phyloP scores from a whole-genome alignment of 1,139 yeast genomes.

The Barnettozyma hawaiiensis region DNA sequence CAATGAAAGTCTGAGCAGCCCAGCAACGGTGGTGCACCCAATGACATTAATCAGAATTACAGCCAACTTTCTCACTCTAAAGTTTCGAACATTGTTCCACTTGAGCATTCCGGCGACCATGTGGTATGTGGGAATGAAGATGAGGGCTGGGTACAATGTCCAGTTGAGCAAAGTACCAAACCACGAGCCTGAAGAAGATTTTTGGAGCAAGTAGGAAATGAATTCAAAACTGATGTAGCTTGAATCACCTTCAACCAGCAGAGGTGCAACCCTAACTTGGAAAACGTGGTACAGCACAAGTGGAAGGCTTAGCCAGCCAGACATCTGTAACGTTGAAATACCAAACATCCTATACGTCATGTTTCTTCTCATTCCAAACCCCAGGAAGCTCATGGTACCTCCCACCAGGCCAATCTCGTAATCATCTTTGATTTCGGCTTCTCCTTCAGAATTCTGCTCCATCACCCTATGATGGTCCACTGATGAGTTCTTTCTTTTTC shows the following conservation, averaged over 20 bases:
- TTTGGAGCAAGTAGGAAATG: constrained; percentile 40
- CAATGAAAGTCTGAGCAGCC: constrained; percentile 13
- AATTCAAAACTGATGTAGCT: constrained; percentile 51
- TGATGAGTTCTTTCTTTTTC: constrained; percentile 17
- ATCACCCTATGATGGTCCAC: constrained; percentile 21
- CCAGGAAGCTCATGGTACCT: constrained; percentile 41
- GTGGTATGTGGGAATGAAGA: constrained; percentile 35
- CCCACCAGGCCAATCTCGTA: constrained; percentile 58
- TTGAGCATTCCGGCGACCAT: constrained; percentile 35
- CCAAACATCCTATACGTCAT: constrained; percentile 36
- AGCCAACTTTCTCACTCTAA: constrained; percentile 19
- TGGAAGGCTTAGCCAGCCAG: constrained; percentile 53
- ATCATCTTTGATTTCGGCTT: constrained; percentile 32
- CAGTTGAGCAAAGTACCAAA: constrained; percentile 22
- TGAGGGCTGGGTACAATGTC: constrained; percentile 27
- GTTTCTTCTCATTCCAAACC: constrained; percentile 48
- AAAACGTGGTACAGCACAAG: constrained; percentile 43
- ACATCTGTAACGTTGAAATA: constrained; percentile 46
- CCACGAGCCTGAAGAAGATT: constrained; percentile 17
- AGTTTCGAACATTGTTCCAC: constrained; percentile 27
- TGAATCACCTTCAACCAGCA: constrained; percentile 57
- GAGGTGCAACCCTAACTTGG: constrained; percentile 47
- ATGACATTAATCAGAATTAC: constrained; percentile 18
- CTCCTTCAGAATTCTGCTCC: constrained; percentile 10
- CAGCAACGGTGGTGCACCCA: constrained; percentile 17